Evolutionary conservation across 768 basidiomycete species (phyloP).

Genomic region (Leccinellum albellum): DNA sequence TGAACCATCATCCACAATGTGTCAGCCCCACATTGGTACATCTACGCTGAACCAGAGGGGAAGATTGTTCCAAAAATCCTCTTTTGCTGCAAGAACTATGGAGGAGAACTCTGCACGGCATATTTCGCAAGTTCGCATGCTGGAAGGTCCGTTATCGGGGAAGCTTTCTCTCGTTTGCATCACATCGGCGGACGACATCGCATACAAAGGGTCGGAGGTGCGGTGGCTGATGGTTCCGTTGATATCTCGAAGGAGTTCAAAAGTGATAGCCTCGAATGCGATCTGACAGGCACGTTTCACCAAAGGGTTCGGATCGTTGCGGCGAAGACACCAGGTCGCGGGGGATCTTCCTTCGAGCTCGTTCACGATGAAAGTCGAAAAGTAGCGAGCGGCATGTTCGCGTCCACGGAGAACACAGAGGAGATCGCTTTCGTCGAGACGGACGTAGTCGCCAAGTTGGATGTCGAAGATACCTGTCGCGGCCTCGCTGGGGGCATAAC

Average conservation of each 20-base stretch:
- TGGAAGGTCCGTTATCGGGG: slow-evolving; percentile 38
- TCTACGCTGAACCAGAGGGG: slow-evolving; percentile 66
- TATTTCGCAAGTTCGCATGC: slow-evolving; percentile 59
- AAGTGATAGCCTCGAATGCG: slow-evolving; percentile 71
- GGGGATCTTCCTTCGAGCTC: slow-evolving; percentile 65
- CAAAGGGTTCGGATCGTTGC: slow-evolving; percentile 42
- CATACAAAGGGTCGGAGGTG: slow-evolving; percentile 66
- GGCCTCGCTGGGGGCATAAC: slow-evolving; percentile 59
- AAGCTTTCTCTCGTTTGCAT: slow-evolving; percentile 58
- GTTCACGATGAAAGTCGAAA: slow-evolving; percentile 74
- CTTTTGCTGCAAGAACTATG: slow-evolving; percentile 56
- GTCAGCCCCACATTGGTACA: slow-evolving; percentile 36
- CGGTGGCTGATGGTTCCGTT: slow-evolving; percentile 65
- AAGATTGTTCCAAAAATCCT: slow-evolving; percentile 62
- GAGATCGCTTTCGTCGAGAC: slow-evolving; percentile 48
- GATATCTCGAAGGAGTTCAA: slow-evolving; percentile 69
- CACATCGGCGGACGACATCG: slow-evolving; percentile 60
- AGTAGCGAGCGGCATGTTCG: slow-evolving; percentile 67
- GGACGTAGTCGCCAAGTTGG: slow-evolving; percentile 37
- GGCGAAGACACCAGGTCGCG: slow-evolving; percentile 46
- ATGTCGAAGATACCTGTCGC: slow-evolving; percentile 47
- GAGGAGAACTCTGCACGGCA: slow-evolving; percentile 60
- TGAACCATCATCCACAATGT: not conserved
- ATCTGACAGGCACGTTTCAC: slow-evolving; percentile 58
- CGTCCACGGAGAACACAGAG: slow-evolving; percentile 61